Evolutionary conservation across 2,329 filamentous ascomycete genomes (phyloP).

Genomic region (Aspergillus jensenii): DNA sequence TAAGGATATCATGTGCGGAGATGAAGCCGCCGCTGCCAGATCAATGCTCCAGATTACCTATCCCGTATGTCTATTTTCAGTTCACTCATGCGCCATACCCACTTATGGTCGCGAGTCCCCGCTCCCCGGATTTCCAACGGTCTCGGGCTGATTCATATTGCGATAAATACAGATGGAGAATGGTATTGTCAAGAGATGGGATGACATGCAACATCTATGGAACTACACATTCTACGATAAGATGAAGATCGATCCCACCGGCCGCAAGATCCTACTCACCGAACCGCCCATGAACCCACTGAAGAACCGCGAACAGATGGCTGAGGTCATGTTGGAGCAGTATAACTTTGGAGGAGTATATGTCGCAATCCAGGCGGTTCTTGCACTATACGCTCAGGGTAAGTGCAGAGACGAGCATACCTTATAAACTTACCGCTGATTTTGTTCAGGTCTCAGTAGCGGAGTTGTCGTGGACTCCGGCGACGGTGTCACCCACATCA

Average conservation of each 20-base stretch:
- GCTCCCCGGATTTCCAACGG: slow-evolving; percentile 3
- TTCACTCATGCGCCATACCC: not conserved
- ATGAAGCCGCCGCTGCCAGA: slow-evolving; percentile 91
- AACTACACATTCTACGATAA: slow-evolving; percentile 98
- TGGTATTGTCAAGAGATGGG: slow-evolving; percentile 98
- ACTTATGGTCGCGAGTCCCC: slow-evolving; percentile 3
- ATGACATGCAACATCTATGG: slow-evolving; percentile 99
- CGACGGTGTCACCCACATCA: slow-evolving; percentile 97
- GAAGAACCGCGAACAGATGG: slow-evolving; percentile 96
- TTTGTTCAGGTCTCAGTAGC: slow-evolving; percentile 67
- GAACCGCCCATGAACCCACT: slow-evolving; percentile 98
- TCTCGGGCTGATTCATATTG: slow-evolving; percentile 2
- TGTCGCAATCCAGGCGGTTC: slow-evolving; percentile 94
- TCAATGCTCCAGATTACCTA: slow-evolving; percentile 99
- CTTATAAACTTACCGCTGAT: not conserved
- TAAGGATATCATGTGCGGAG: slow-evolving; percentile 99
- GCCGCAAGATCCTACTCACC: slow-evolving; percentile 94
- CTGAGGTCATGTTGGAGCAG: slow-evolving; percentile 97
- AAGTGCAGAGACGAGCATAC: slow-evolving; percentile 31
- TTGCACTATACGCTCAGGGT: slow-evolving; percentile 96
- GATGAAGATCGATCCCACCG: slow-evolving; percentile 85
- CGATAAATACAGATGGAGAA: slow-evolving; percentile 78
- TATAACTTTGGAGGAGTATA: slow-evolving; percentile 97
- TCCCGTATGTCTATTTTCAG: slow-evolving; percentile 57
- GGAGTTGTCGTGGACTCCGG: slow-evolving; percentile 99